Evolutionary conservation across 2,329 filamentous ascomycete genomes (phyloP).

Genomic region (Achaetomium macrosporum): DNA sequence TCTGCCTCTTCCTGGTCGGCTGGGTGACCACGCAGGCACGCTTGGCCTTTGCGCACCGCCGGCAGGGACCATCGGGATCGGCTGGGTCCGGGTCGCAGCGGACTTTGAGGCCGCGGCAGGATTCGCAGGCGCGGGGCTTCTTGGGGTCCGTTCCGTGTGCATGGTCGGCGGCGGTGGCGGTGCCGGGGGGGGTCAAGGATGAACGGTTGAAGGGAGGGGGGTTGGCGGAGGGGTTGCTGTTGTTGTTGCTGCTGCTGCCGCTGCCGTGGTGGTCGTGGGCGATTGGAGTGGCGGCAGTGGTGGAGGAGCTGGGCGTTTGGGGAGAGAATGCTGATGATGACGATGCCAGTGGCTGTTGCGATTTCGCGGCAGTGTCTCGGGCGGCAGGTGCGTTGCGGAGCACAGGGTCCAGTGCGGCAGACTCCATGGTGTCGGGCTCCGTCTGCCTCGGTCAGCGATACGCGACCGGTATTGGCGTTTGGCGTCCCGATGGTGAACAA

Average conservation of each 20-base stretch:
- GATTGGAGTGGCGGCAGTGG: slow-evolving; percentile 2
- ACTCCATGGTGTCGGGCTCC: no score
- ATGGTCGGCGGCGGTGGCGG: not conserved
- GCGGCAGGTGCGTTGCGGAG: not conserved
- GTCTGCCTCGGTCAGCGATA: no score
- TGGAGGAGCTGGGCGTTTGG: slow-evolving; percentile 5
- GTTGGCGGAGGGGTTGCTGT: not conserved
- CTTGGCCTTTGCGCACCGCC: slow-evolving; percentile 75
- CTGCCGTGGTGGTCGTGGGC: not conserved
- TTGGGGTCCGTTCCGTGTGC: slow-evolving; percentile 45
- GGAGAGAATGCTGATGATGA: slow-evolving; percentile 8
- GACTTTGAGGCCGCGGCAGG: slow-evolving; percentile 71
- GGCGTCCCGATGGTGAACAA: no score
- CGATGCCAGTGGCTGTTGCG: not conserved
- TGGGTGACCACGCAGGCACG: slow-evolving; percentile 71
- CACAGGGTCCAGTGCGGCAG: no score
- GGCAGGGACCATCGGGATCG: slow-evolving; percentile 59
- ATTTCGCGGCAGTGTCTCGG: not conserved
- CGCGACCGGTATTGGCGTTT: no score
- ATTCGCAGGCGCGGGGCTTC: slow-evolving; percentile 67
- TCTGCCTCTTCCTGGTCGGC: slow-evolving; percentile 72
- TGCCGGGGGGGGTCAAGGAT: not conserved
- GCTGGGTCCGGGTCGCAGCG: slow-evolving; percentile 71
- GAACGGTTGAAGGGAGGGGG: not conserved
- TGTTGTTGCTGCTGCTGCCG: not conserved